Conservation (phyloP, 2,329 filamentous ascomycete genomes). For the Epichloe sibirici region DNA sequence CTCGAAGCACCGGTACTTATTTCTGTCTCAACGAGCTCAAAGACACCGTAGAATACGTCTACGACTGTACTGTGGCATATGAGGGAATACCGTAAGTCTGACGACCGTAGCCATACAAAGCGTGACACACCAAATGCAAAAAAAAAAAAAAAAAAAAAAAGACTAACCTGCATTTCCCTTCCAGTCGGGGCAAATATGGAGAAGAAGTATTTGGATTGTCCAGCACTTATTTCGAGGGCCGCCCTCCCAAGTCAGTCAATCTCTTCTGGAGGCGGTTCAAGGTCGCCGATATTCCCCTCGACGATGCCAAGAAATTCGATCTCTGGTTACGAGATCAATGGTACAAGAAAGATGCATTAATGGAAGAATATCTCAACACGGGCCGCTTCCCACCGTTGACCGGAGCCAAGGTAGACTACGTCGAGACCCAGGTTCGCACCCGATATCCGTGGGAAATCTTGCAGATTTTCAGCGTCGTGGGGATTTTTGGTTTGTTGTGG, state of each 20-base stretch:
- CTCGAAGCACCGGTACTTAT: slow-evolving; percentile 67
- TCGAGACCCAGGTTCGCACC: slow-evolving; percentile 48
- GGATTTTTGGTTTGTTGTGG: slow-evolving; percentile 29
- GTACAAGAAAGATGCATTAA: slow-evolving; percentile 81
- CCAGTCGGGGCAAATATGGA: slow-evolving; percentile 67
- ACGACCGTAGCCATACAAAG: not conserved
- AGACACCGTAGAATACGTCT: slow-evolving; percentile 67
- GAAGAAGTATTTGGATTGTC: slow-evolving; percentile 80
- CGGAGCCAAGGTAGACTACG: slow-evolving; percentile 30
- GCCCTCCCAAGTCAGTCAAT: slow-evolving; percentile 87
- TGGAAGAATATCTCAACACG: slow-evolving; percentile 70
- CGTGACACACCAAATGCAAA: not conserved
- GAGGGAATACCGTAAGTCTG: slow-evolving; percentile 79
- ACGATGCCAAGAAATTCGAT: slow-evolving; percentile 64
- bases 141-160: not conserved
- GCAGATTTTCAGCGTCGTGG: slow-evolving; percentile 40
- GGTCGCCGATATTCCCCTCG: slow-evolving; percentile 67
- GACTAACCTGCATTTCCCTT: slow-evolving; percentile 4
- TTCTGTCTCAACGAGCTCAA: slow-evolving; percentile 70
- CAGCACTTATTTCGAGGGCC: slow-evolving; percentile 79
- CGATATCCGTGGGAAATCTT: slow-evolving; percentile 42
- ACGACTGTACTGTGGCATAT: slow-evolving; percentile 91
- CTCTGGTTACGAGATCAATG: slow-evolving; percentile 75
- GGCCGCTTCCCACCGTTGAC: slow-evolving; percentile 68
- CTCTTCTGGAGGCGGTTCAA: slow-evolving; percentile 90